These are phyloP conservation scores for Umbelopsis sp. DNA, from an alignment of 192 early-diverging fungal genomes.

Conservation along the genomic window DNA sequence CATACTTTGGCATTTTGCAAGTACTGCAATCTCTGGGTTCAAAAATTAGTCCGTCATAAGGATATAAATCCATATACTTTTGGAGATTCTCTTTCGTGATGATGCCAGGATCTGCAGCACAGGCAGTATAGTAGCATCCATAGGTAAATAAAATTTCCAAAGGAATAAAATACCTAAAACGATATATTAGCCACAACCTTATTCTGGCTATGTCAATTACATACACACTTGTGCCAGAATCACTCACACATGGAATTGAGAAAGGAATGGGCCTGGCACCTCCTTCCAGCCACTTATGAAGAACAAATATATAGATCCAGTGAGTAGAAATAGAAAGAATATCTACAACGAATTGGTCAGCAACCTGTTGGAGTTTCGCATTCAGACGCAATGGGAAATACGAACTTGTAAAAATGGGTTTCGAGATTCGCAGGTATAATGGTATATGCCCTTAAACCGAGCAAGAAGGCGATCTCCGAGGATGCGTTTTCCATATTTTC, in stretches of 20 bases:
- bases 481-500: conserved; percentile 4
- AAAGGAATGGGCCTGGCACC: conserved; percentile 39
- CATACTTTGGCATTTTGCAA: conserved; percentile 55
- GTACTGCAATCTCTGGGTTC: conserved; percentile 52
- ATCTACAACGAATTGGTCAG: conserved; percentile 20
- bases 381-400: background rate
- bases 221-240: no score
- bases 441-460: background rate
- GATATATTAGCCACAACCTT: background rate
- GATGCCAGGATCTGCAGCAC: conserved; percentile 46
- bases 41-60: conserved; percentile 49
- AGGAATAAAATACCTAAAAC: conserved; percentile 41
- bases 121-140: conserved; percentile 47
- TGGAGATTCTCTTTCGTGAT: conserved; percentile 45
- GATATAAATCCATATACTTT: conserved; percentile 41
- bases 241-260: conserved; percentile 38
- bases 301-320: conserved; percentile 26
- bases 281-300: conserved; percentile 28
- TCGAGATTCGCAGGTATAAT: conserved; percentile 32
- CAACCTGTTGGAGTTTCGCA: background rate
- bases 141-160: conserved; percentile 47
- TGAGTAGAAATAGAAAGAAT: conserved; percentile 31
- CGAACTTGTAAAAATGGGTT: conserved; percentile 42
- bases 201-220: no score
- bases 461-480: conserved; percentile 18